phyloP scores from a whole-genome alignment of 495 filamentous ascomycete genomes.

The Hyaloscypha finlandica region DNA sequence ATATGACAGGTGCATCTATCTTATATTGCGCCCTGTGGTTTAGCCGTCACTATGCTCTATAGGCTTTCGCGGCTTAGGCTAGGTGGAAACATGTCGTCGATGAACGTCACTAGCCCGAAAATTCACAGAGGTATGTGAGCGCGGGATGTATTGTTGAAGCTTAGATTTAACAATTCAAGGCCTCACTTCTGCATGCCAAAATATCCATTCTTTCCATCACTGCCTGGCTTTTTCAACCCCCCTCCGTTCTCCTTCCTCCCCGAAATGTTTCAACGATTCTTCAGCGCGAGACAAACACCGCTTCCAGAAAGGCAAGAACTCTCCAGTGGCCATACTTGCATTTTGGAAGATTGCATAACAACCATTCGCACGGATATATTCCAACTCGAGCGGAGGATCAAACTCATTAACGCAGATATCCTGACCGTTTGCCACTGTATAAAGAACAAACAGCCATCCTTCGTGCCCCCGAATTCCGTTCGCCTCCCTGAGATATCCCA shows the following conservation, averaged over 20 bases:
- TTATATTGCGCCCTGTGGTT: background rate
- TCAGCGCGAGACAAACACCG: background rate
- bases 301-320: background rate
- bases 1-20: background rate
- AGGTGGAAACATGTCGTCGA: background rate
- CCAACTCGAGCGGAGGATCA: background rate
- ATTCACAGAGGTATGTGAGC: background rate
- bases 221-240: background rate
- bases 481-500: background rate
- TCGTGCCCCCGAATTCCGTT: background rate
- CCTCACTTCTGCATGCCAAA: background rate
- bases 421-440: background rate
- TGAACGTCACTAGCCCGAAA: background rate
- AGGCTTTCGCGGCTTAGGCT: background rate
- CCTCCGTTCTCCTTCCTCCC: background rate
- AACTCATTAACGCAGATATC: background rate
- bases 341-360: background rate
- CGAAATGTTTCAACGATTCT: background rate
- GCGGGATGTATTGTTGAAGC: background rate
- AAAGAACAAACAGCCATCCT: background rate
- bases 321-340: background rate
- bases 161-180: constrained; percentile 1
- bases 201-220: background rate
- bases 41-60: background rate
- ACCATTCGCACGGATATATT: background rate